These are phyloP conservation scores for Haematococcus lacustris DNA, from an alignment of 139 green algal species.

Conservation along the genomic window DNA sequence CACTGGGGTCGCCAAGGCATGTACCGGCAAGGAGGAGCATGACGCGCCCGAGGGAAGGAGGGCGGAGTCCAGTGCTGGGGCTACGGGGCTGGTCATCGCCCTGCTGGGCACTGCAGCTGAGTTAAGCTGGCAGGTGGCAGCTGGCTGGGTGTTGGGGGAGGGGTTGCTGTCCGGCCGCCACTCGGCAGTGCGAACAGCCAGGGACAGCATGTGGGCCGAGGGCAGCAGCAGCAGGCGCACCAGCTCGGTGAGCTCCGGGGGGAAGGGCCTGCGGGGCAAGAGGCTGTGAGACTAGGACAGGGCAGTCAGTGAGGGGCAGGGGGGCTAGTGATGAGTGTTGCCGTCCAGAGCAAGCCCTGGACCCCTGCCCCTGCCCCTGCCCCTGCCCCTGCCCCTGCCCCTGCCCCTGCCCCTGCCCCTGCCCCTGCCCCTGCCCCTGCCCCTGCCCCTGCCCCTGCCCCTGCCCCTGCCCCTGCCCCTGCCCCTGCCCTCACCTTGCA, in stretches of 20 bases:
- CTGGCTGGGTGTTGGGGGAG: too few relatives aligned
- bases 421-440: too few relatives aligned
- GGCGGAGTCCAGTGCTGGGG: not conserved
- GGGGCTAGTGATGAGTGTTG: not conserved
- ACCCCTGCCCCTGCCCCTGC: too few relatives aligned
- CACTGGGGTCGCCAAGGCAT: not conserved
- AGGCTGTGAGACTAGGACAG: not conserved
- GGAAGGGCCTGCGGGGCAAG: not conserved
- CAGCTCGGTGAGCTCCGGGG: conserved; percentile 5
- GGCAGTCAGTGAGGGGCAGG: not conserved
- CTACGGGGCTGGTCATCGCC: not conserved
- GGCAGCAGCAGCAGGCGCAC: conserved; percentile 16
- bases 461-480: too few relatives aligned
- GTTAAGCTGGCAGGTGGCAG: too few relatives aligned
- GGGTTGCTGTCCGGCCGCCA: conserved; percentile 2
- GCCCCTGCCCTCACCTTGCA: not conserved
- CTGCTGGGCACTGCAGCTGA: not conserved
- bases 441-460: too few relatives aligned
- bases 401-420: too few relatives aligned
- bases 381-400: too few relatives aligned
- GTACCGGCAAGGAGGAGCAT: not conserved
- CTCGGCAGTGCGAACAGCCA: not conserved
- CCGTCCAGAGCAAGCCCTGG: not conserved
- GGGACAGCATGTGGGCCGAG: not conserved
- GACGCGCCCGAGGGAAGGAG: not conserved